Evolutionary conservation across 2,329 filamentous ascomycete species (phyloP).

Genomic region (Penicillium crustosum): DNA sequence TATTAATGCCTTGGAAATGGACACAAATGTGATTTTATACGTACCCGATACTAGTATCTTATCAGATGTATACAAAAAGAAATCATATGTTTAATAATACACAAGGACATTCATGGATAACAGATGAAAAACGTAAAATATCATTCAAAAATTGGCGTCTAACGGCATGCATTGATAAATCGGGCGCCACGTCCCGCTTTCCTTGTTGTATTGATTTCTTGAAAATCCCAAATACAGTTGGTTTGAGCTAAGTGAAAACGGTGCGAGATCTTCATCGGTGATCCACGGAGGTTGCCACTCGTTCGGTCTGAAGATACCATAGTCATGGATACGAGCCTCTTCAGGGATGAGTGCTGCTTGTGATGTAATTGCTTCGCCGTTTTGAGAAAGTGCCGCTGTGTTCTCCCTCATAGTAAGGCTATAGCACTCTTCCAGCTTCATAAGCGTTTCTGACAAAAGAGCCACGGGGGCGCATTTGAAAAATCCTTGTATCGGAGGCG

Average conservation of each 20-base stretch:
- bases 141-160: neutral
- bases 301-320: conserved; percentile 23
- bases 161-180: neutral
- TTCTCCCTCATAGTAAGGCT: neutral
- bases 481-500: conserved; percentile 27
- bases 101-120: neutral
- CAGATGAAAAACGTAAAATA: neutral
- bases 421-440: conserved; percentile 23
- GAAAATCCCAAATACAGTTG: neutral
- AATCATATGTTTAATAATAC: too few species aligned
- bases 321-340: conserved; percentile 27
- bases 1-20: too few species aligned
- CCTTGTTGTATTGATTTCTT: neutral
- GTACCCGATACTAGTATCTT: too few species aligned
- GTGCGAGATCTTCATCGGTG: neutral
- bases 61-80: too few species aligned
- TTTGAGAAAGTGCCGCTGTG: neutral
- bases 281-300: neutral
- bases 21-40: too few species aligned
- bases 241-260: neutral
- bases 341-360: conserved; percentile 13
- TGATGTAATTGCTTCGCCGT: too few species aligned
- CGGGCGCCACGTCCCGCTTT: neutral
- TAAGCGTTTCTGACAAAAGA: conserved; percentile 19
- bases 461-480: conserved; percentile 24